Evolutionary conservation across 2,329 filamentous ascomycete species (phyloP).

Genomic region (Aspergillus terreus): DNA sequence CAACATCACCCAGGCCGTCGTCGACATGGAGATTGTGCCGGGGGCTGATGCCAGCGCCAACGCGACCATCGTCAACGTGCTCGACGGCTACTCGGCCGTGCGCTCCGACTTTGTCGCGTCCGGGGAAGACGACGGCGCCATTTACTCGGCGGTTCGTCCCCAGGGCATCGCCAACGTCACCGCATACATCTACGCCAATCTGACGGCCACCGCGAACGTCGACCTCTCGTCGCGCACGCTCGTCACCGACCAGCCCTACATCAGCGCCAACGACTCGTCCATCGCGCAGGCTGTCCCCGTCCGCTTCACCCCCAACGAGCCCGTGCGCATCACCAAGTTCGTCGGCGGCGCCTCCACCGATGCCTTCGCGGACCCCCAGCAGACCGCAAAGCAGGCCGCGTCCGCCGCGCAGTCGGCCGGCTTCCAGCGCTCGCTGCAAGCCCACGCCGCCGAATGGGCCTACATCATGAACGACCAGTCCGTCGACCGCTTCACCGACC

Average conservation of each 20-base stretch:
- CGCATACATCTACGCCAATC: slow-evolving; percentile 53
- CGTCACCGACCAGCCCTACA: slow-evolving; percentile 45
- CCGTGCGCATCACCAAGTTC: slow-evolving; percentile 60
- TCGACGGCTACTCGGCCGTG: slow-evolving; percentile 67
- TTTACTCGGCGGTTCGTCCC: slow-evolving; percentile 65
- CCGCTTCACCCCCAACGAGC: slow-evolving; percentile 50
- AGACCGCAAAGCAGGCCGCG: slow-evolving; percentile 55
- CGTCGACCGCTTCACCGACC: slow-evolving; percentile 60
- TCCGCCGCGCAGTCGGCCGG: slow-evolving; percentile 49
- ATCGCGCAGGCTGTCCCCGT: slow-evolving; percentile 60
- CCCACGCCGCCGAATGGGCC: slow-evolving; percentile 62
- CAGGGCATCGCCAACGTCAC: slow-evolving; percentile 60
- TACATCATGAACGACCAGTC: slow-evolving; percentile 57
- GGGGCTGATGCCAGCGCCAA: slow-evolving; percentile 44
- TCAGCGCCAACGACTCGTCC: slow-evolving; percentile 58
- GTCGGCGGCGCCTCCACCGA: slow-evolving; percentile 67
- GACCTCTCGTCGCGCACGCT: slow-evolving; percentile 42
- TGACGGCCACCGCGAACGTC: slow-evolving; percentile 38
- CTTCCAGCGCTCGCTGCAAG: slow-evolving; percentile 51
- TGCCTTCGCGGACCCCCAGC: slow-evolving; percentile 58
- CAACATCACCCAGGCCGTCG: slow-evolving; percentile 57
- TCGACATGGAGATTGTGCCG: slow-evolving; percentile 58
- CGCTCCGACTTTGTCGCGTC: slow-evolving; percentile 59
- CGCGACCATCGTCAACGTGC: slow-evolving; percentile 60
- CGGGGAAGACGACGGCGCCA: slow-evolving; percentile 52